Conservation (phyloP, 345 rosid species). For the Rubroshorea leprosula region DNA sequence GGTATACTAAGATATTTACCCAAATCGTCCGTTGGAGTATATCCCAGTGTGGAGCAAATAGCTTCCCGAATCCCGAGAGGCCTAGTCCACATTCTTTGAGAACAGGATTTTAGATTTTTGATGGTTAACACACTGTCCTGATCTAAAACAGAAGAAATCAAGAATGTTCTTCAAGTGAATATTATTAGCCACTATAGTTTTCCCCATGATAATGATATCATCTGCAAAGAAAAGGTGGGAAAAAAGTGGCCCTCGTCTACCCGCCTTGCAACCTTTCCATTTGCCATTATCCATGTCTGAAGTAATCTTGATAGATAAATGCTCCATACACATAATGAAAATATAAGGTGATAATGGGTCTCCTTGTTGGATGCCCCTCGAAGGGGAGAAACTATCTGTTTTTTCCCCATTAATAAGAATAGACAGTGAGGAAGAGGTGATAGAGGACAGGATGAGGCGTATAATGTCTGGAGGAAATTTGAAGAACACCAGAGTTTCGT, state of each 20-base stretch:
- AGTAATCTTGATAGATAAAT: background rate
- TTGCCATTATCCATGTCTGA: background rate
- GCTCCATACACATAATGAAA: background rate
- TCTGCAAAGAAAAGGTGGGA: background rate
- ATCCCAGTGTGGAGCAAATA: background rate
- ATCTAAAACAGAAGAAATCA: background rate
- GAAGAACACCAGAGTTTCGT: background rate
- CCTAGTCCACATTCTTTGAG: background rate
- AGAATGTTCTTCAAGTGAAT: background rate
- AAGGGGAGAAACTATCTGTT: background rate
- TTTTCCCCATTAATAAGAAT: background rate
- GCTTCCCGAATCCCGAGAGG: background rate
- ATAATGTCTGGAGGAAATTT: background rate
- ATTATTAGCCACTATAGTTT: background rate
- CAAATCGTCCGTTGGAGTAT: background rate
- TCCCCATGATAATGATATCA: background rate
- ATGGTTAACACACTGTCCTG: background rate
- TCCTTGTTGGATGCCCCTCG: background rate
- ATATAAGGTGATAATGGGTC: background rate
- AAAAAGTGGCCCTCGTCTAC: background rate
- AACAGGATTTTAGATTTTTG: background rate
- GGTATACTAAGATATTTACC: background rate
- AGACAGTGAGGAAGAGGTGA: background rate
- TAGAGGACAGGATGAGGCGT: background rate
- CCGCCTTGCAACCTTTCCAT: background rate